Base-by-base conservation (phyloP, 2,329 filamentous ascomycete species). In the Aspergillus clavatus region DNA sequence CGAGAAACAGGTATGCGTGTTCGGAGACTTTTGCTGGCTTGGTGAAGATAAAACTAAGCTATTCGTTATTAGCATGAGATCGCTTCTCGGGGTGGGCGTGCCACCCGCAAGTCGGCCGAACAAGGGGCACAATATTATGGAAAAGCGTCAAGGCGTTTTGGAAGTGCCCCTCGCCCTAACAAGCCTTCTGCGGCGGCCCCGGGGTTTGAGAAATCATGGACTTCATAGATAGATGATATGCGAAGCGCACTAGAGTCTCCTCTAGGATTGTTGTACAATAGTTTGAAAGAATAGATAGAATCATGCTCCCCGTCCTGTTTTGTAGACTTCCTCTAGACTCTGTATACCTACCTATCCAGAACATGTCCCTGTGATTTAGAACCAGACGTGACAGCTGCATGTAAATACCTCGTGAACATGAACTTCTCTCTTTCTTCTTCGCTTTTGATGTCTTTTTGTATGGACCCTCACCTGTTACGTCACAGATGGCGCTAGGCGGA, bases 21-120 rank as follows among this genome's bases (percentile, higher is more conserved):
- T 24, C 33, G 24, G 4, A 23, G 7, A 8, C 3, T 3, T 28
- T 22, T 18, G 33, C 40, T 28, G 24, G 29, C 43, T 12, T 11
- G 11, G 10, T 26, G 19, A 4, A 8, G 16, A 7, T 8, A 22
- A 40, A 24, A 23, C 19, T 43, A 22, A 41, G n/a, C n/a, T 5
- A 22, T 21, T 7, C 21, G 62, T 35, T 18, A 3, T 4, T 18
- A 35, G 61, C 57, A 48, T 38, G 50, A 41, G 11, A 59, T 61
- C 26, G 55, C 60, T 6, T 55, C 58, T 7, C 54, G 55, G 47
- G 58, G 59, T 28, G 54, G 58, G n/a, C 58, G 50, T 27, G 57
- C 54, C 4, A 33, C 26, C 3, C 50, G 16, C 8, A 55, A 57
- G 43, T 40, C 46, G 21, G 44, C 40, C 23, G 3, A 40, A 22